These are phyloP conservation scores for Quercus suber DNA, from an alignment of 306 rosid species.

Conservation along the genomic window DNA sequence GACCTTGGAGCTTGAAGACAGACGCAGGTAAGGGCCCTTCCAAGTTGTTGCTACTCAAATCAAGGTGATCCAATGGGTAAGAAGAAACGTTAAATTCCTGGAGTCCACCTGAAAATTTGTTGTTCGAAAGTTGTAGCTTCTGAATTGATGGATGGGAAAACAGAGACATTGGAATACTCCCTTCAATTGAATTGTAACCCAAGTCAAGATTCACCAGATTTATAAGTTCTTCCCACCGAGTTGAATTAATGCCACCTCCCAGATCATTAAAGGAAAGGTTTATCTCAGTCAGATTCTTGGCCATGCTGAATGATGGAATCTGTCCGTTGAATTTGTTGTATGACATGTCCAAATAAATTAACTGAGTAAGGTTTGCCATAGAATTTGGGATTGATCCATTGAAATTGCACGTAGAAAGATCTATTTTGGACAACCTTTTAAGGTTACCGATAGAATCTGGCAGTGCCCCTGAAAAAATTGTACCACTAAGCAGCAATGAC, in stretches of 20 bases:
- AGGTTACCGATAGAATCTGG: slow-evolving; percentile 22
- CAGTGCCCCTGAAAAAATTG: slow-evolving; percentile 18
- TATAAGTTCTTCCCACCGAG: slow-evolving; percentile 17
- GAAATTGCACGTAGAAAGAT: slow-evolving; percentile 7
- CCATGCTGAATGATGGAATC: slow-evolving; percentile 19
- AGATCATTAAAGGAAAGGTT: slow-evolving; percentile 22
- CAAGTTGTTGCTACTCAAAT: slow-evolving; percentile 44
- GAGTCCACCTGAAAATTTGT: slow-evolving; percentile 20
- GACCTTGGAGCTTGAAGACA: slow-evolving; percentile 11
- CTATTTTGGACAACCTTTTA: slow-evolving; percentile 7
- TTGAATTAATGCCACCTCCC: slow-evolving; percentile 15
- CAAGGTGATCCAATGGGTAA: slow-evolving; percentile 32
- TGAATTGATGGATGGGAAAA: slow-evolving; percentile 18
- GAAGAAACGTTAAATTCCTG: not conserved
- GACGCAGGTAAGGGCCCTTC: slow-evolving; percentile 36
- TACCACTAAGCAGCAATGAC: not conserved
- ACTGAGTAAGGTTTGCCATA: not conserved
- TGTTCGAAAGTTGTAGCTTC: slow-evolving; percentile 8
- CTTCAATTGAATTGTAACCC: slow-evolving; percentile 19
- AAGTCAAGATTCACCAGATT: slow-evolving; percentile 21
- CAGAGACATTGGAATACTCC: slow-evolving; percentile 19
- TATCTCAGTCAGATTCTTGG: slow-evolving; percentile 8
- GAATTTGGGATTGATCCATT: slow-evolving; percentile 19
- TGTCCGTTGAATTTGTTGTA: not conserved
- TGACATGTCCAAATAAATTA: slow-evolving; percentile 19